Conservation (phyloP, 2,329 filamentous ascomycete species). For the Colletotrichum liaoningense region DNA sequence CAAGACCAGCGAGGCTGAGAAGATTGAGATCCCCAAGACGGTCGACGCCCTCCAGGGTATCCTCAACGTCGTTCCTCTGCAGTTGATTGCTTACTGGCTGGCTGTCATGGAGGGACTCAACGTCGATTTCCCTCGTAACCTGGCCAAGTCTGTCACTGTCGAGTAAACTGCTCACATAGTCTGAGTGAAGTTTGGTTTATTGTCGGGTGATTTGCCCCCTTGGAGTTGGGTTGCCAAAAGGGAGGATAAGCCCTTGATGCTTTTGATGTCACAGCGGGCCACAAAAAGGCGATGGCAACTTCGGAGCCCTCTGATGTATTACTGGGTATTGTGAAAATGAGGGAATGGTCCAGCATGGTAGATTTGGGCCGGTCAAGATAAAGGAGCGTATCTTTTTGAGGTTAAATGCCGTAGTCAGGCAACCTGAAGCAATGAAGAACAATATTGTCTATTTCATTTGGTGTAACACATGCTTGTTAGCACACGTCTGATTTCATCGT, state of each 20-base stretch:
- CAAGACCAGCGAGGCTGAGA: slow-evolving; percentile 86
- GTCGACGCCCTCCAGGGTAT: slow-evolving; percentile 96
- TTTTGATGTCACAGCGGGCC: slow-evolving; percentile 25
- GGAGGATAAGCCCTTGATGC: slow-evolving; percentile 26
- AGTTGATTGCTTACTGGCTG: slow-evolving; percentile 99
- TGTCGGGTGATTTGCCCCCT: slow-evolving; percentile 14
- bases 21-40: slow-evolving; percentile 96
- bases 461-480: neutral
- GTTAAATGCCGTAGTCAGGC: slow-evolving; percentile 29
- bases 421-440: slow-evolving; percentile 33
- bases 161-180: slow-evolving; percentile 72
- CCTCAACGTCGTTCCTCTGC: slow-evolving; percentile 96
- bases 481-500: neutral
- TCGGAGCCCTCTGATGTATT: slow-evolving; percentile 24
- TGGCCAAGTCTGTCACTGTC: slow-evolving; percentile 99
- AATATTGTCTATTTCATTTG: slow-evolving; percentile 35
- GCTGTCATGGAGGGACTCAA: slow-evolving; percentile 96
- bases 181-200: slow-evolving; percentile 14
- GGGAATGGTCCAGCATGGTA: slow-evolving; percentile 25
- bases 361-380: slow-evolving; percentile 32
- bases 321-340: slow-evolving; percentile 29
- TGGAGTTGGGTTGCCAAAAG: slow-evolving; percentile 36
- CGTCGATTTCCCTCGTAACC: slow-evolving; percentile 97
- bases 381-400: slow-evolving; percentile 26
- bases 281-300: slow-evolving; percentile 6